Evolutionary conservation across 192 early-diverging fungal species (phyloP).

Genomic region (Funneliformis mosseae): DNA sequence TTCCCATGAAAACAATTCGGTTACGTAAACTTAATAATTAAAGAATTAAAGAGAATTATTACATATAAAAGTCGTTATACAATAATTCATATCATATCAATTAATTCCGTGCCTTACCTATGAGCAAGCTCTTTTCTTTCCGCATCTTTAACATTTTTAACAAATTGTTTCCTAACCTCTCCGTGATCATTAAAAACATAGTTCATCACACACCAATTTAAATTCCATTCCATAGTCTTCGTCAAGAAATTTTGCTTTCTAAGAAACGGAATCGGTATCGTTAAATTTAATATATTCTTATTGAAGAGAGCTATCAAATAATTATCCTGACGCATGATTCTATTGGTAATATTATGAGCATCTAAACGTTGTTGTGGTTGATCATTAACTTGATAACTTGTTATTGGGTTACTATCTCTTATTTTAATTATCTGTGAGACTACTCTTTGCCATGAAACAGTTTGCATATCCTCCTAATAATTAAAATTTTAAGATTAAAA

Average conservation of each 20-base stretch:
- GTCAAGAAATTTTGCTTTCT: slow-evolving; percentile 71
- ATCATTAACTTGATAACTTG: slow-evolving; percentile 39
- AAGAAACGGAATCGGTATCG: slow-evolving; percentile 66
- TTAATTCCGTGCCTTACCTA: slow-evolving; percentile 51
- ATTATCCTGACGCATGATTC: slow-evolving; percentile 97
- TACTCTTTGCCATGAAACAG: slow-evolving; percentile 85
- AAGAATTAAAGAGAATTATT: neutral
- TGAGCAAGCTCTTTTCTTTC: slow-evolving; percentile 61
- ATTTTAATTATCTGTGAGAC: slow-evolving; percentile 72
- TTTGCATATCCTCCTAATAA: slow-evolving; percentile 77
- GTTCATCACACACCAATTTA: slow-evolving; percentile 81
- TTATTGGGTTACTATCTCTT: slow-evolving; percentile 66
- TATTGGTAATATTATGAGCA: slow-evolving; percentile 80
- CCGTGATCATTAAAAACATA: slow-evolving; percentile 91
- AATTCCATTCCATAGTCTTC: slow-evolving; percentile 88
- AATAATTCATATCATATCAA: neutral
- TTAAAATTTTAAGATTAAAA: slow-evolving; percentile 21
- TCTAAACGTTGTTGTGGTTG: slow-evolving; percentile 58
- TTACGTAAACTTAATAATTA: slow-evolving; percentile 54
- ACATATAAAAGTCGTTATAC: slow-evolving; percentile 2
- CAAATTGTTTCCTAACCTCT: slow-evolving; percentile 76
- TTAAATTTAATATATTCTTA: slow-evolving; percentile 84
- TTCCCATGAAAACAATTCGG: slow-evolving; percentile 87
- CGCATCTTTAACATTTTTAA: slow-evolving; percentile 71
- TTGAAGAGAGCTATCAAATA: slow-evolving; percentile 95